Evolutionary conservation across 495 filamentous ascomycete species (phyloP).

Genomic region (Aspergillus asperescens): DNA sequence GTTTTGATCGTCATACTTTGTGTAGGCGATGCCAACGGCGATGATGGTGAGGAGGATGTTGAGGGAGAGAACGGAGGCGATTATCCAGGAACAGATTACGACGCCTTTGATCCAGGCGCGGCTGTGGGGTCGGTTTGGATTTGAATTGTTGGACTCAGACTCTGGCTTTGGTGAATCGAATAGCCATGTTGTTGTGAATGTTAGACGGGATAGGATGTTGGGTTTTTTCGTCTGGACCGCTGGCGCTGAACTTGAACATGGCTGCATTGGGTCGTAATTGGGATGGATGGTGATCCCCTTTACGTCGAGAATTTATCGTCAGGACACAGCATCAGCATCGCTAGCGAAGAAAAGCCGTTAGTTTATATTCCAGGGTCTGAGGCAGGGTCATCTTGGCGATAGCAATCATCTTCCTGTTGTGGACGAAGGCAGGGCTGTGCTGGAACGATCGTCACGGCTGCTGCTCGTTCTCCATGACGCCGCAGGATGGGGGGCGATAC

Average conservation of each 20-base stretch:
- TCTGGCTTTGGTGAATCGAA: not conserved
- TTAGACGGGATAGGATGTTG: not conserved
- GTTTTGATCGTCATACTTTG: not conserved
- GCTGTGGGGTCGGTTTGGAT: too few species aligned
- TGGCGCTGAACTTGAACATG: not conserved
- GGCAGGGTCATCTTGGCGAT: not conserved
- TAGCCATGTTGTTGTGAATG: not conserved
- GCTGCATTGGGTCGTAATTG: not conserved
- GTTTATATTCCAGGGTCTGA: not conserved
- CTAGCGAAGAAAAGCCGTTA: not conserved
- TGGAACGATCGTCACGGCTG: not conserved
- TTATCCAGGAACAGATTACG: conserved; percentile 3
- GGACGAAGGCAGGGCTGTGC: not conserved
- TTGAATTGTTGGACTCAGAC: not conserved
- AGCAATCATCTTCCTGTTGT: not conserved
- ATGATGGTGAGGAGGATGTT: conserved; percentile 9
- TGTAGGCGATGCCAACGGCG: not conserved
- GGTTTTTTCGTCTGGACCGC: not conserved
- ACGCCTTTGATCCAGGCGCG: conserved; percentile 10
- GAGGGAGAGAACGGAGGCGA: not conserved
- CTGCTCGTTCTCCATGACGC: too few species aligned
- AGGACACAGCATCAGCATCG: not conserved
- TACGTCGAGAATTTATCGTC: not conserved
- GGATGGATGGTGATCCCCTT: not conserved
- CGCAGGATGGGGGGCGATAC: too few species aligned